Evolutionary conservation across 495 filamentous ascomycete species (phyloP).

Genomic region (Penicillium salamii): DNA sequence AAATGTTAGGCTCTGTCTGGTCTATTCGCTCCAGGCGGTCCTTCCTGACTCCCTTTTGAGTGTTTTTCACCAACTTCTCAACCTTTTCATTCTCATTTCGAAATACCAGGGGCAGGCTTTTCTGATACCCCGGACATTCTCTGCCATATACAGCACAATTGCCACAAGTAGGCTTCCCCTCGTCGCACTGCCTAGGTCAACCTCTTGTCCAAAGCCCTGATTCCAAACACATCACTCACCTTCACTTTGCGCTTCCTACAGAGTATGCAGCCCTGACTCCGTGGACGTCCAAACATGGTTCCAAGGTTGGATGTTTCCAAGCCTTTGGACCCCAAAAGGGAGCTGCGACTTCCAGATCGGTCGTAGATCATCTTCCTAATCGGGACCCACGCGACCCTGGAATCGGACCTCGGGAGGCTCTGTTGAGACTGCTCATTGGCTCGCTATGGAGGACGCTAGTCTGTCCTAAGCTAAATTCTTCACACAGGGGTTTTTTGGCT

Average conservation of each 20-base stretch:
- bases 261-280: conserved; percentile 8
- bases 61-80: neutral
- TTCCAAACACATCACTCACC: neutral
- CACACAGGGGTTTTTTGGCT: neutral
- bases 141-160: conserved; percentile 17
- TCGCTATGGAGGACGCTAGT: neutral
- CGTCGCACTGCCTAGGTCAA: neutral
- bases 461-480: neutral
- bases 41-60: neutral
- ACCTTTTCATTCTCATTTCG: conserved; percentile 6
- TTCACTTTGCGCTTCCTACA: conserved; percentile 16
- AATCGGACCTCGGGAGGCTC: neutral
- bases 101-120: neutral
- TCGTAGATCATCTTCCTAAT: neutral
- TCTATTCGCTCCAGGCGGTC: neutral
- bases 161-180: conserved; percentile 10
- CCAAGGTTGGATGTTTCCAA: neutral
- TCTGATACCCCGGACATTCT: conserved; percentile 11
- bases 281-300: neutral
- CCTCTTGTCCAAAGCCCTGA: no score
- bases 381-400: neutral
- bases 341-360: neutral
- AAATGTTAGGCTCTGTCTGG: neutral
- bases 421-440: neutral
- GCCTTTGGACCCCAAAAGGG: no score